Evolutionary conservation across 108 stramenopile species (phyloP).

Genomic region (Fragilaria crotonensis): DNA sequence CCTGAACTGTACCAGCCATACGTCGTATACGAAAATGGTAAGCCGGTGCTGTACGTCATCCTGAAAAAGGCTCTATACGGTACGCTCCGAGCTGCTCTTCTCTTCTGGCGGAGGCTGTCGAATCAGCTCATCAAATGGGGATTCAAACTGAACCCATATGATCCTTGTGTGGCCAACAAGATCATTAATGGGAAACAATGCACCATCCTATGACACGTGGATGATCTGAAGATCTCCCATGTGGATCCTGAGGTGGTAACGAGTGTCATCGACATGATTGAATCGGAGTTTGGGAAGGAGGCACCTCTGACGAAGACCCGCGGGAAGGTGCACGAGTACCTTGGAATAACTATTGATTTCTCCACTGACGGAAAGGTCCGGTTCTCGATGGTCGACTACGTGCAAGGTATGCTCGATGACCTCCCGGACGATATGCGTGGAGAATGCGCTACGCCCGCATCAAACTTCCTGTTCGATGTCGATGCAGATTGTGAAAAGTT

Average conservation of each 20-base stretch:
- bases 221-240: constrained; percentile 31
- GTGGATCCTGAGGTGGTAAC: too few species aligned
- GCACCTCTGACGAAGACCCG: constrained; percentile 17
- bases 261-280: too few species aligned
- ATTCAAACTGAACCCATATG: constrained; percentile 35
- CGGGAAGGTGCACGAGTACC: constrained; percentile 31
- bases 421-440: constrained; percentile 8
- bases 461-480: constrained; percentile 28
- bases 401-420: constrained; percentile 11
- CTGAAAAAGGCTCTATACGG: constrained; percentile 22
- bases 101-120: constrained; percentile 10
- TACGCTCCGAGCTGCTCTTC: constrained; percentile 11
- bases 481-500: constrained; percentile 1
- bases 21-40: constrained; percentile 9
- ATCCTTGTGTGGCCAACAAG: constrained; percentile 35
- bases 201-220: constrained; percentile 23
- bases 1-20: constrained; percentile 11
- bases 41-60: constrained; percentile 12
- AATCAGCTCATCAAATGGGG: constrained; percentile 8
- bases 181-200: constrained; percentile 7
- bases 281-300: too few species aligned
- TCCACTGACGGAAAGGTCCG: constrained; percentile 1
- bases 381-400: constrained; percentile 12
- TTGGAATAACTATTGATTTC: too few species aligned
- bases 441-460: constrained; percentile 16